These are phyloP conservation scores for Rhodotorula sp. DNA, from an alignment of 1,284 basidiomycete species.

Conservation along the genomic window DNA sequence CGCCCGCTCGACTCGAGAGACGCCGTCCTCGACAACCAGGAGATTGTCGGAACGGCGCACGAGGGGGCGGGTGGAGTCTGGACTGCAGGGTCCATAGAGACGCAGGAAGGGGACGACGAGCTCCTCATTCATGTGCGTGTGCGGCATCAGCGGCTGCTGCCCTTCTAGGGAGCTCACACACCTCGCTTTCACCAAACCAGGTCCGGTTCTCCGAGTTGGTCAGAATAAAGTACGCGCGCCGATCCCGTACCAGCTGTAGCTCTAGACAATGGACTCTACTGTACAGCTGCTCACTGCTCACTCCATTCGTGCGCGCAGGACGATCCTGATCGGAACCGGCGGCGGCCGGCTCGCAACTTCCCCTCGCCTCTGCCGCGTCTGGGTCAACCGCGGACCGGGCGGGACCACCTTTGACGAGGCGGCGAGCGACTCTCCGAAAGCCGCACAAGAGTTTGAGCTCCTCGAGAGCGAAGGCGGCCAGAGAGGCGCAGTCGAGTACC, in stretches of 20 bases:
- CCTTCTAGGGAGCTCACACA: too few species aligned
- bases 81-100: slow-evolving; percentile 50
- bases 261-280: too few species aligned
- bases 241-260: too few species aligned
- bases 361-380: slow-evolving; percentile 29
- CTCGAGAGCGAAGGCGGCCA: slow-evolving; percentile 65
- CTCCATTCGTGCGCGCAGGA: slow-evolving; percentile 51
- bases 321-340: slow-evolving; percentile 71
- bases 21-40: slow-evolving; percentile 71
- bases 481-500: slow-evolving; percentile 62
- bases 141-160: too few species aligned
- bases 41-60: slow-evolving; percentile 64
- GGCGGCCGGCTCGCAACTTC: slow-evolving; percentile 54
- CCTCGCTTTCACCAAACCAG: slow-evolving; percentile 5
- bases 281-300: slow-evolving; percentile 52
- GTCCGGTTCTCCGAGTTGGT: slow-evolving; percentile 68
- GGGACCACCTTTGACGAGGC: slow-evolving; percentile 30
- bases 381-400: slow-evolving; percentile 30
- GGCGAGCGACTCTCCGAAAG: slow-evolving; percentile 47
- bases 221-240: slow-evolving; percentile 60
- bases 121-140: slow-evolving; percentile 62
- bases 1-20: slow-evolving; percentile 56
- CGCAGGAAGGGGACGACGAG: slow-evolving; percentile 51
- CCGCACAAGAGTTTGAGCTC: slow-evolving; percentile 68
- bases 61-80: slow-evolving; percentile 58